Percentiles rank a stretch among this genome's conserved stretches.
phyloP scores from a whole-genome alignment of 1,284 basidiomycete genomes.

The Ustilago cynodontis region DNA sequence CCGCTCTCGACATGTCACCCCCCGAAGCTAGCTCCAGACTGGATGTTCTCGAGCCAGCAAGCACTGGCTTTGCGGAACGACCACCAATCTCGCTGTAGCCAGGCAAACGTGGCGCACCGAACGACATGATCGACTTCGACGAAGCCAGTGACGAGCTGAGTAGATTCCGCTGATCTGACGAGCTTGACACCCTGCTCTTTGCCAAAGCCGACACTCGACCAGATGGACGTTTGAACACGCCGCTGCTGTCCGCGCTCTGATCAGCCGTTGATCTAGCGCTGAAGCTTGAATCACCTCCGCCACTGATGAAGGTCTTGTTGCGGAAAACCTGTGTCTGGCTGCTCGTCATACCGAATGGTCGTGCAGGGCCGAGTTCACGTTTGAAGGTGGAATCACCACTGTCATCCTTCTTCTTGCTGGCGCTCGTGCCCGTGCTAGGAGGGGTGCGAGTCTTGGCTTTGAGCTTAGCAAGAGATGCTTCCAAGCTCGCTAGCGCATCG shows the following conservation, averaged over 20 bases:
- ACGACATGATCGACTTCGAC: slow-evolving; percentile 38
- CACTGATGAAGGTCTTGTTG: not conserved
- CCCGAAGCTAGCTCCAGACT: slow-evolving; percentile 17
- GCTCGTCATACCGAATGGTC: slow-evolving; percentile 12
- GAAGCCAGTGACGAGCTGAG: slow-evolving; percentile 18
- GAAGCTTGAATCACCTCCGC: slow-evolving; percentile 20
- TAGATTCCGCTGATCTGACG: slow-evolving; percentile 15
- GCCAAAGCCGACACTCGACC: slow-evolving; percentile 38
- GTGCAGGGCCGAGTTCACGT: slow-evolving; percentile 23
- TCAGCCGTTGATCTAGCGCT: slow-evolving; percentile 20
- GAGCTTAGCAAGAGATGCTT: slow-evolving; percentile 48
- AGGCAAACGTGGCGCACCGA: slow-evolving; percentile 38
- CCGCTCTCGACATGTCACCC: slow-evolving; percentile 5
- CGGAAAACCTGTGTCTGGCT: slow-evolving; percentile 27
- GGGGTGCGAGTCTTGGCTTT: slow-evolving; percentile 29
- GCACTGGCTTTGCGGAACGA: slow-evolving; percentile 1
- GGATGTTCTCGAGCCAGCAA: slow-evolving; percentile 13
- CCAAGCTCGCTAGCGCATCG: slow-evolving; percentile 48
- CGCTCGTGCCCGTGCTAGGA: slow-evolving; percentile 6
- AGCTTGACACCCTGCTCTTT: slow-evolving; percentile 35
- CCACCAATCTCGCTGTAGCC: slow-evolving; percentile 17
- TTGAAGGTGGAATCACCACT: slow-evolving; percentile 8
- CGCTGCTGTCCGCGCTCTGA: slow-evolving; percentile 27
- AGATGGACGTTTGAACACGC: slow-evolving; percentile 39
- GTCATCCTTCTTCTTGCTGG: slow-evolving; percentile 14